Percentiles rank a stretch among this genome's conserved stretches.
Evolutionary conservation across 2,329 filamentous ascomycete species (phyloP).

Genomic region (Alternaria viburni): DNA sequence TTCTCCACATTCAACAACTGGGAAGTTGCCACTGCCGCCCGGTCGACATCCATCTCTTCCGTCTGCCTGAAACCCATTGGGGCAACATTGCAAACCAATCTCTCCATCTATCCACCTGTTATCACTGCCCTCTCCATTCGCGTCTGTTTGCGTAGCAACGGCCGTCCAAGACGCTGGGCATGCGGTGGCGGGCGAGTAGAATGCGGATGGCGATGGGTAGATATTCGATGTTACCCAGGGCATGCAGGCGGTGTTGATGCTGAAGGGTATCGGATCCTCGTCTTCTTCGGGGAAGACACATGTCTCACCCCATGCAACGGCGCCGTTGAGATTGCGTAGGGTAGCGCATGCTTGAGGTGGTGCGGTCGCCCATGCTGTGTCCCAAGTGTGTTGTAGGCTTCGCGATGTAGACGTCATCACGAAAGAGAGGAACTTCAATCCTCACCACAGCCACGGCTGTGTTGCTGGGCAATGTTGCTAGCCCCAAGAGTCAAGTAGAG

Average conservation of each 20-base stretch:
- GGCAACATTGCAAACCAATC: constrained; percentile 32
- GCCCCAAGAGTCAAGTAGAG: neutral
- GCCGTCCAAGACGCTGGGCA: constrained; percentile 28
- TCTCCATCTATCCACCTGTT: constrained; percentile 26
- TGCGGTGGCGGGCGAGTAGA: constrained; percentile 33
- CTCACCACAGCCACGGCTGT: neutral
- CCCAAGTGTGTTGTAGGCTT: constrained; percentile 23
- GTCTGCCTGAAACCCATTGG: constrained; percentile 25
- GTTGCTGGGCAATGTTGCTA: neutral
- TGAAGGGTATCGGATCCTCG: constrained; percentile 72
- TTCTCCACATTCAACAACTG: constrained; percentile 26
- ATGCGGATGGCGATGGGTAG: constrained; percentile 13
- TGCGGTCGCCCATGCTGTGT: constrained; percentile 19
- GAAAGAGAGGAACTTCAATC: neutral
- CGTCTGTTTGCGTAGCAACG: constrained; percentile 26
- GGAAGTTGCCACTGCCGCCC: constrained; percentile 12
- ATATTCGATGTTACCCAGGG: constrained; percentile 27
- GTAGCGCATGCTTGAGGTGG: constrained; percentile 27
- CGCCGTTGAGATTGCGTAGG: constrained; percentile 17
- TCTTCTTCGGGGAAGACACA: constrained; percentile 82
- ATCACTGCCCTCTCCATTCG: neutral
- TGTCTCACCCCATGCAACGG: constrained; percentile 75
- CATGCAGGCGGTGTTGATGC: constrained; percentile 66
- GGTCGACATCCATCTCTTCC: constrained; percentile 18
- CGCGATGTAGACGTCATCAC: constrained; percentile 23